A percentile compares a stretch with the other conserved stretches of the same genome.
Conservation (phyloP, 2,329 filamentous ascomycete species). For the Metarhizium guizhouense region DNA sequence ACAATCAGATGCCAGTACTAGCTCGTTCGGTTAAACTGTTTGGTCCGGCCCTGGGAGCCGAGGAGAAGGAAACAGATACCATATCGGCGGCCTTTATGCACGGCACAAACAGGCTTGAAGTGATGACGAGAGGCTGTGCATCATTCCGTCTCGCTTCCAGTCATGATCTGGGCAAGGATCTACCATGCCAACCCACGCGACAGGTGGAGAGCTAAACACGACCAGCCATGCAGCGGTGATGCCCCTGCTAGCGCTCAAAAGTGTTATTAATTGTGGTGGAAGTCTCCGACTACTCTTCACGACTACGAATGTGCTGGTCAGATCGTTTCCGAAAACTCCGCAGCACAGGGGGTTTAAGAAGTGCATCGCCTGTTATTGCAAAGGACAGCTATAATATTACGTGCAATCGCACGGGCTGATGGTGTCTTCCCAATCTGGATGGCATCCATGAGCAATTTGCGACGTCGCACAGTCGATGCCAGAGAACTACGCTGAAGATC, state of each 20-base stretch:
- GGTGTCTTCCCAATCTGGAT: background rate
- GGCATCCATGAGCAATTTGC: background rate
- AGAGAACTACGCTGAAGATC: too few relatives aligned
- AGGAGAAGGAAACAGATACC: background rate
- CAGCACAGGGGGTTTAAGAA: too few relatives aligned
- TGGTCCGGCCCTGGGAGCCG: background rate
- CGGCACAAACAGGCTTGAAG: background rate
- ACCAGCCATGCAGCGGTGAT: background rate
- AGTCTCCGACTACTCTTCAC: too few relatives aligned
- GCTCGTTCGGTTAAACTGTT: background rate
- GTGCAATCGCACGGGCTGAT: too few relatives aligned
- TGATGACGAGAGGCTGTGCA: background rate
- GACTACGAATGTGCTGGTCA: too few relatives aligned
- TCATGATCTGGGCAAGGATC: conserved; percentile 1
- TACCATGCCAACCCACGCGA: conserved; percentile 2
- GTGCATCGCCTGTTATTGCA: too few relatives aligned
- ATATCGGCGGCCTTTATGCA: background rate
- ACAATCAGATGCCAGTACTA: background rate
- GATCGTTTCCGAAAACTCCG: too few relatives aligned
- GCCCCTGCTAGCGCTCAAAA: too few relatives aligned
- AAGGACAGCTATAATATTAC: too few relatives aligned
- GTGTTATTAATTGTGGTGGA: too few relatives aligned
- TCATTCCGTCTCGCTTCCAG: background rate
- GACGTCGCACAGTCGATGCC: background rate
- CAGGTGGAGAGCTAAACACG: background rate